These are phyloP conservation scores for Pleurotus ostreatus DNA, from an alignment of 768 basidiomycete genomes.

Conservation along the genomic window DNA sequence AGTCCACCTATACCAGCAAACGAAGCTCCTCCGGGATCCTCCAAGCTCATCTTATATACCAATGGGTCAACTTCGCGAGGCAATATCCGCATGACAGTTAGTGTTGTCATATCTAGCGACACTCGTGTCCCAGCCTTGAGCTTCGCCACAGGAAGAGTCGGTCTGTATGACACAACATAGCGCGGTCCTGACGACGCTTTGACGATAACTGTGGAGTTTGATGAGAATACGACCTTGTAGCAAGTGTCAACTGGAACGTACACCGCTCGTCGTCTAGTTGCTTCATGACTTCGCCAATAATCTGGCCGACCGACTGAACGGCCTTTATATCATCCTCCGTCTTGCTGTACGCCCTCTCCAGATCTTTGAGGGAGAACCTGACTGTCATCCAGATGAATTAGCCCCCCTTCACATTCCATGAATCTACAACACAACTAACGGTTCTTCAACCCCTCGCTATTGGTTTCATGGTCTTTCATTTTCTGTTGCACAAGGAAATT, in stretches of 20 bases:
- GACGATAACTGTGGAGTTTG: constrained; percentile 74
- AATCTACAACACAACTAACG: constrained; percentile 44
- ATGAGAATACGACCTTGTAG: background rate
- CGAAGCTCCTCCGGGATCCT: constrained; percentile 92
- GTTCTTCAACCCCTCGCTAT: constrained; percentile 86
- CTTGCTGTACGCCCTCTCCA: constrained; percentile 88
- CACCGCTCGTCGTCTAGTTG: constrained; percentile 97
- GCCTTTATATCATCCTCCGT: constrained; percentile 99
- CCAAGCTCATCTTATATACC: constrained; percentile 99
- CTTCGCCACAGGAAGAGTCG: constrained; percentile 85
- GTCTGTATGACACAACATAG: constrained; percentile 96
- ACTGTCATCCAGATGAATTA: constrained; percentile 42
- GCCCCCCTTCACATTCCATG: background rate
- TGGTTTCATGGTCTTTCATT: constrained; percentile 87
- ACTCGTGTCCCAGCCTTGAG: constrained; percentile 94
- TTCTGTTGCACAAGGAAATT: constrained; percentile 51
- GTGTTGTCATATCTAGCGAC: constrained; percentile 97
- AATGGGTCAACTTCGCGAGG: constrained; percentile 97
- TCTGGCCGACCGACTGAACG: constrained; percentile 97
- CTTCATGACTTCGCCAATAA: constrained; percentile 98
- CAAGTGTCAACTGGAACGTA: constrained; percentile 33
- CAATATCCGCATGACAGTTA: constrained; percentile 98
- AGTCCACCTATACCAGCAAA: constrained; percentile 98
- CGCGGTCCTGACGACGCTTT: constrained; percentile 98
- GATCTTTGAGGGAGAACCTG: constrained; percentile 83